Evolutionary conservation across 139 green algal species (phyloP).

Genomic region (Zygnema circumcarinatum): DNA sequence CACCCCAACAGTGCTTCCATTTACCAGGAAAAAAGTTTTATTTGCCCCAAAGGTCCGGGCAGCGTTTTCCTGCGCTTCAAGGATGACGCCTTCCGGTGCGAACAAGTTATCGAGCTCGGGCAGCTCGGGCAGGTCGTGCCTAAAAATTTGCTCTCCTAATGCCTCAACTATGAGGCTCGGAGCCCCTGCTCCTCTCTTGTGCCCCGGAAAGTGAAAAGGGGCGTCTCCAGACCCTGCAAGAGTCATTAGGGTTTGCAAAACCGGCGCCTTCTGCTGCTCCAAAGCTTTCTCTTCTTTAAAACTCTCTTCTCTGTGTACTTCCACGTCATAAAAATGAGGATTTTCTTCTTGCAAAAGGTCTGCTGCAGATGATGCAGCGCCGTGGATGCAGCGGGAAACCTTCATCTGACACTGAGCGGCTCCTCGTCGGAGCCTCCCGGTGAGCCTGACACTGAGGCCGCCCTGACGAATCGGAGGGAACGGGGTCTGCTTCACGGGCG

Average conservation of each 20-base stretch:
- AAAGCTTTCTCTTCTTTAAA: no score
- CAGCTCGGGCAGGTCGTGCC: conserved; percentile 84
- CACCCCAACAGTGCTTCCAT: conserved; percentile 84
- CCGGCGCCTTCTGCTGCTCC: neutral
- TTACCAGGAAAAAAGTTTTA: conserved; percentile 88
- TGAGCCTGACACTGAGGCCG: no score
- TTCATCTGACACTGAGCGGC: no score
- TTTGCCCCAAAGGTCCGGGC: conserved; percentile 74
- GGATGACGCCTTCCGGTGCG: conserved; percentile 75
- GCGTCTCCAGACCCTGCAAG: conserved; percentile 28
- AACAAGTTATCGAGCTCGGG: conserved; percentile 74
- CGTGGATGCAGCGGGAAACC: no score
- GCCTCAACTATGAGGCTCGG: neutral
- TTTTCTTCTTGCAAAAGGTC: no score
- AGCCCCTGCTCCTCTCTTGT: conserved; percentile 69
- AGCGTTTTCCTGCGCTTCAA: conserved; percentile 69
- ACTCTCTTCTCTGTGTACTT: no score
- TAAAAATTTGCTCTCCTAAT: conserved; percentile 52
- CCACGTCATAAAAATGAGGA: no score
- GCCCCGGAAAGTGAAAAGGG: conserved; percentile 83
- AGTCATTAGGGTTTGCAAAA: neutral
- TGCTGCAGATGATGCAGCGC: no score
- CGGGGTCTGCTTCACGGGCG: no score
- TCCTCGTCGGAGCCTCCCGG: no score
- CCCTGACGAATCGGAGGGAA: no score